phyloP scores from a whole-genome alignment of 78 protist species.

The Polysphondylium violaceum region DNA sequence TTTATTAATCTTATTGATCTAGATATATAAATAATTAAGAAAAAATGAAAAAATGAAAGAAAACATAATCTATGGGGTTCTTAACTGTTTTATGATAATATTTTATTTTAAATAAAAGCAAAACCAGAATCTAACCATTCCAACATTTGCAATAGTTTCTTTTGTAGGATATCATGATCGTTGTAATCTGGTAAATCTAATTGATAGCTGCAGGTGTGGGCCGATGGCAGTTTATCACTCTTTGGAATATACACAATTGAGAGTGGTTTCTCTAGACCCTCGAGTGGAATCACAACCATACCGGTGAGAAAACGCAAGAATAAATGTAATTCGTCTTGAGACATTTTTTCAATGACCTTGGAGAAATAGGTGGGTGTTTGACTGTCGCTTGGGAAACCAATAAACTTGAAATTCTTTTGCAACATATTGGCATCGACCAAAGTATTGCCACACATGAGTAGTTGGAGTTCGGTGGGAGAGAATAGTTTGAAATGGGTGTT shows the following conservation, averaged over 20 bases:
- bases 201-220: constrained; percentile 67
- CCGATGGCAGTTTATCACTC: constrained; percentile 40
- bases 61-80: too few relatives aligned
- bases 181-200: constrained; percentile 64
- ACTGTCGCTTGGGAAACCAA: constrained; percentile 23
- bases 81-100: too few relatives aligned
- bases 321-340: constrained; percentile 52
- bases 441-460: constrained; percentile 56
- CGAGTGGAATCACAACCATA: constrained; percentile 45
- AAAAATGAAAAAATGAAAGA: too few relatives aligned
- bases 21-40: too few relatives aligned
- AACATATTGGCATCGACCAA: constrained; percentile 25
- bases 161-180: not conserved
- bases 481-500: constrained; percentile 57
- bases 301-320: constrained; percentile 63
- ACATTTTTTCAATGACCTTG: constrained; percentile 7
- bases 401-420: constrained; percentile 32
- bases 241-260: constrained; percentile 44
- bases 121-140: constrained; percentile 64
- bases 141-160: constrained; percentile 40
- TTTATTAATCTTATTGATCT: too few relatives aligned
- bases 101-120: constrained; percentile 30
- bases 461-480: constrained; percentile 55
- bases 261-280: constrained; percentile 44
- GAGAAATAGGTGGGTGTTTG: constrained; percentile 14